Evolutionary conservation across 1,139 yeast genomes (phyloP).

Genomic region (Pichia sorboxylosa): DNA sequence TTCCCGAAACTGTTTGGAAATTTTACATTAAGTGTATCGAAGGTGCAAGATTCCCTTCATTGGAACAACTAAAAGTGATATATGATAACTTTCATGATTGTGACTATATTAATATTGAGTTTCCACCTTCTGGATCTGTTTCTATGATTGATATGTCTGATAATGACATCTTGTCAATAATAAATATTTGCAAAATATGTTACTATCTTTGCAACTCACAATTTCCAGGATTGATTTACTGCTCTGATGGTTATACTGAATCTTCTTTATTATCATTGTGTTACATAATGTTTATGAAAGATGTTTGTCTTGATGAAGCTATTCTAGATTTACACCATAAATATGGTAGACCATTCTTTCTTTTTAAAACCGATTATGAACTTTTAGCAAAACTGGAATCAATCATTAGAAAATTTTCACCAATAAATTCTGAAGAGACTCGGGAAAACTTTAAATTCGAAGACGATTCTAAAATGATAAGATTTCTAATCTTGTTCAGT

Average conservation of each 20-base stretch:
- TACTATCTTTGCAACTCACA: constrained; percentile 27
- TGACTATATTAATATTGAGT: constrained; percentile 38
- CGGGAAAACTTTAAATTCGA: constrained; percentile 11
- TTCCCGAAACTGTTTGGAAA: constrained; percentile 30
- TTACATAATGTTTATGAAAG: constrained; percentile 55
- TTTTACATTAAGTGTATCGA: constrained; percentile 35
- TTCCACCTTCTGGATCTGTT: constrained; percentile 78
- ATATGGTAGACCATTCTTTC: constrained; percentile 69
- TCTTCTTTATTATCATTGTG: constrained; percentile 65
- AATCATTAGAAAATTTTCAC: constrained; percentile 45
- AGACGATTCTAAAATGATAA: constrained; percentile 12
- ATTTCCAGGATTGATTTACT: constrained; percentile 44
- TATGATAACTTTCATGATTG: constrained; percentile 22
- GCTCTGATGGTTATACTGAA: constrained; percentile 90
- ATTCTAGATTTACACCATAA: constrained; percentile 47
- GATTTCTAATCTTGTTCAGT: constrained; percentile 16
- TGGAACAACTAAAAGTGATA: constrained; percentile 27
- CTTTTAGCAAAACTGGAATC: constrained; percentile 55
- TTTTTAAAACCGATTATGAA: constrained; percentile 65
- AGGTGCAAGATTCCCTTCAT: constrained; percentile 46
- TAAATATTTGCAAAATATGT: constrained; percentile 53
- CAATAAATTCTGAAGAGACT: constrained; percentile 21
- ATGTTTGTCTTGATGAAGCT: constrained; percentile 37
- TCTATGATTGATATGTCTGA: constrained; percentile 59
- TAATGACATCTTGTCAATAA: constrained; percentile 42